Evolutionary conservation across 176 grass and related monocot species (phyloP).

Genomic region (Thinopyrum elongatum): DNA sequence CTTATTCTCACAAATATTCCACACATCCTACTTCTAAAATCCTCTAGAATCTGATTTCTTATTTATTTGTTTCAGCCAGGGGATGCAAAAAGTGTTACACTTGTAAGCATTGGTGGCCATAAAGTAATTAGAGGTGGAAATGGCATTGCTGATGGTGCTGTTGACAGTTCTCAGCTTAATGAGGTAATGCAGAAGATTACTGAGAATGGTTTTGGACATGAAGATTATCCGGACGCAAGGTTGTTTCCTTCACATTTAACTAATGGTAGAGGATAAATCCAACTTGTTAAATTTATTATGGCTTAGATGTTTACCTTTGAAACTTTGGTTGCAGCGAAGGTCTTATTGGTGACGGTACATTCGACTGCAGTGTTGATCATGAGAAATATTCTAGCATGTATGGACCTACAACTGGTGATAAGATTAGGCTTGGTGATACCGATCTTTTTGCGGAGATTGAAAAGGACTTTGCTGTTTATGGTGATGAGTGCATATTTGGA

Average conservation of each 20-base stretch:
- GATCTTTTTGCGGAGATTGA: conserved; percentile 92
- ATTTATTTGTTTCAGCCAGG: conserved; percentile 63
- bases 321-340: conserved; percentile 68
- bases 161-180: conserved; percentile 49
- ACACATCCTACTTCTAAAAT: conserved; percentile 1
- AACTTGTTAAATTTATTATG: neutral
- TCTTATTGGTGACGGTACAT: conserved; percentile 60
- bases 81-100: conserved; percentile 76
- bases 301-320: conserved; percentile 22
- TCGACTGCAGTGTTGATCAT: conserved; percentile 54
- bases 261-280: neutral
- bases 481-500: conserved; percentile 98
- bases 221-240: conserved; percentile 73
- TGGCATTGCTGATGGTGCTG: conserved; percentile 73
- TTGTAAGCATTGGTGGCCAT: conserved; percentile 82
- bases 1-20: neutral
- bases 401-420: conserved; percentile 93
- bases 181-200: conserved; percentile 61
- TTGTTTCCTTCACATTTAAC: conserved; percentile 26
- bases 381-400: conserved; percentile 96
- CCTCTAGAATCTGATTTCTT: neutral
- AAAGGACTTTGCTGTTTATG: conserved; percentile 81
- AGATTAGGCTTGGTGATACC: conserved; percentile 92
- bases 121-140: conserved; percentile 94
- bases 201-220: conserved; percentile 67